These are phyloP conservation scores for Medicago truncatula DNA, from an alignment of 306 rosid genomes.

Conservation along the genomic window MtrunA17r5.0-ANR NC_053043.1:5768001-5768500, in stretches of 20 bases:
- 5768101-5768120: slow-evolving; percentile 42
- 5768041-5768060: not conserved
- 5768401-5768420: not conserved
- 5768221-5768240: slow-evolving; percentile 46
- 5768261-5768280: not conserved
- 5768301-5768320: not conserved
- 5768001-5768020: not conserved
- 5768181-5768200: slow-evolving; percentile 29
- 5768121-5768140: slow-evolving; percentile 56
- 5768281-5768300: slow-evolving; percentile 33
- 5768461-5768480: too few species aligned
- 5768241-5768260: slow-evolving; percentile 3
- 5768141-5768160: slow-evolving; percentile 8
- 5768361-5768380: not conserved
- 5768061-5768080: slow-evolving; percentile 17
- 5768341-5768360: not conserved
- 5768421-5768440: too few species aligned
- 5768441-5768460: too few species aligned
- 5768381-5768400: not conserved
- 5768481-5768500: too few species aligned
- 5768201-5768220: slow-evolving; percentile 25
- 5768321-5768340: not conserved
- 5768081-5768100: slow-evolving; percentile 37
- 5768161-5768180: slow-evolving; percentile 39
- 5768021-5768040: not conserved